A percentile compares a stretch with the other conserved stretches of the same genome.
Conservation (phyloP, 441 rosid species). For the Erodium trifolium region DNA sequence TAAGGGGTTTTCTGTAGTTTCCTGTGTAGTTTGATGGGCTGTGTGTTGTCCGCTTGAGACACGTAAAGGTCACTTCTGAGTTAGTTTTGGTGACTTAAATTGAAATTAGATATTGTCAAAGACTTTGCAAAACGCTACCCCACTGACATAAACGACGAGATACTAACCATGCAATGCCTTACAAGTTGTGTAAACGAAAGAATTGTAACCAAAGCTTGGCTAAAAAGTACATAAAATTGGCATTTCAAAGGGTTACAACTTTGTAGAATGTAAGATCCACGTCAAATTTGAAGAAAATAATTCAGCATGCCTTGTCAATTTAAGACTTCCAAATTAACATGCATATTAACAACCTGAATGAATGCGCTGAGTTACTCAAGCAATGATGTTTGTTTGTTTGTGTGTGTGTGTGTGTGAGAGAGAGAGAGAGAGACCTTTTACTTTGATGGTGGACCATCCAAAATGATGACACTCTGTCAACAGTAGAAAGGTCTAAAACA, state of each 20-base stretch:
- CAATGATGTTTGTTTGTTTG: not conserved
- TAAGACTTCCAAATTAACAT: not conserved
- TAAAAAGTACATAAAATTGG: not conserved
- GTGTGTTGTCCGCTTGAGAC: too few relatives aligned
- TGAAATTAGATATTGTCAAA: not conserved
- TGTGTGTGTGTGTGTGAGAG: too few relatives aligned
- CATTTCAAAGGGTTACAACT: not conserved
- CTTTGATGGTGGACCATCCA: conserved; percentile 95
- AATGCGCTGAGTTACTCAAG: not conserved
- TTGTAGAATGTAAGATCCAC: not conserved
- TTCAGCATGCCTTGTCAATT: not conserved
- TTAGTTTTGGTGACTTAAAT: too few relatives aligned
- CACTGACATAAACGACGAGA: not conserved
- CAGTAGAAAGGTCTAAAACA: conserved; percentile 71
- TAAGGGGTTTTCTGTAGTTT: too few relatives aligned
- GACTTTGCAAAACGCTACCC: not conserved
- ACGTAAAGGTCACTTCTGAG: too few relatives aligned
- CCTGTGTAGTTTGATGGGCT: too few relatives aligned
- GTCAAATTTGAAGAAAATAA: not conserved
- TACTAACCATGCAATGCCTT: not conserved
- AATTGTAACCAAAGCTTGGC: not conserved
- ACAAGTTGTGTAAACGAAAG: not conserved
- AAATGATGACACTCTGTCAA: conserved; percentile 66
- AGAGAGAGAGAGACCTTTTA: conserved; percentile 53
- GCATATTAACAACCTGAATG: not conserved